Evolutionary conservation across 2,329 filamentous ascomycete genomes (phyloP), one percentile per base, ranked within the genome.

Genomic region (Alternaria alternata): DNA sequence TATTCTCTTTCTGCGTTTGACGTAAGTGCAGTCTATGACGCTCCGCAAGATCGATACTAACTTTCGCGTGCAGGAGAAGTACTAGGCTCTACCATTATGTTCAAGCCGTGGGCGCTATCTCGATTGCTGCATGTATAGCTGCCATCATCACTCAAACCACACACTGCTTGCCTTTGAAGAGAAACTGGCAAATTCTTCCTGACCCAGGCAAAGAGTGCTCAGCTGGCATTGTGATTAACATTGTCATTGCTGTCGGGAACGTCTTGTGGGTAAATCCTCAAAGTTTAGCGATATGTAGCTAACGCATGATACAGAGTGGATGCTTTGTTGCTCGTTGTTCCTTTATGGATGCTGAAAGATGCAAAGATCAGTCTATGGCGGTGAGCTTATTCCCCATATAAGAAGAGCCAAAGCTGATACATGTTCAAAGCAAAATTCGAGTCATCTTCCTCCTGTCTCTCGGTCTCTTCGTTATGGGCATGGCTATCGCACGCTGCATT

Each of bases 401-500:
- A 14, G 7, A 20, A 3, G 5, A 38, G 4, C 7, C 16, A 32
- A 39, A 34, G 28, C 54, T 51, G n/a, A 56, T 5, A n/a, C 12
- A 12, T 8, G 1, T 22, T 8, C 3, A 56, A 8, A 56, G 54
- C 7, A 51, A 51, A 20, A 51, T 43, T 11, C 16, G 28, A 18
- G 48, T 56, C 28, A 24, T 56, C 9, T 56, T 56, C 2, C 53
- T 56, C 4, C 36, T 56, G 11, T 56, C 53, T 30, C 44, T 56
- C 4, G 36, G 36, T 7, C 34, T 56, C 4, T 51, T 56, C 24
- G 44, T 56, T 11, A 51, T 56, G 53, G 53, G 44, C 0, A 56
- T 56, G 53, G 53, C 44, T 20, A 56, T 39, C 2, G 44, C 53
- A n/a, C 53, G 53, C 36, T 56, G 44, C 12, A 42, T 56, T n/a